Evolutionary conservation across 805 yeast species (phyloP), one percentile per base, ranked within the genome.

Genomic region (Spathaspora girioi): DNA sequence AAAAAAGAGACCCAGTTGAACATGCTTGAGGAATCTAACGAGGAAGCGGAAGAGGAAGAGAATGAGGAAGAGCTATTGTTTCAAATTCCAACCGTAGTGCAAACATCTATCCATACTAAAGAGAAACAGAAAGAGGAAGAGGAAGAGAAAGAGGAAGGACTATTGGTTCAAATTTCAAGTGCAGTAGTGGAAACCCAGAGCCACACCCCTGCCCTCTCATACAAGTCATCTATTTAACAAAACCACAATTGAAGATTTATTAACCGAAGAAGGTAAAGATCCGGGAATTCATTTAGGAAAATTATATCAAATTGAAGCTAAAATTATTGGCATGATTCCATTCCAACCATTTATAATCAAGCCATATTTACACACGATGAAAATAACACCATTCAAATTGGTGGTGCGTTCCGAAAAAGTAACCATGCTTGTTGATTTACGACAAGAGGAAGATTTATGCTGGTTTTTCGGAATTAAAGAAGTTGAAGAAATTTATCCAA

Each of bases 361-460:
- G 45, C 73, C 71, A 2, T 66, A 52, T 38, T 56, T 57, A 9
- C 55, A 71, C 26, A 66, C 73, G 2, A 43, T 68, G 26, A 68
- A 68, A 41, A 51, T 64, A 1, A 56, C 65, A 1, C 53, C 52
- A 18, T 63, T 69, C 47, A 62, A 61, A 40, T 46, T 70, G 1
- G 47, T 55, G 8, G 49, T 69, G 9, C 35, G 51, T 8, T 31
- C 20, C 3, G 17, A 15, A 14, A 7, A 10, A 19, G 18, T 43
- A 3, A 44, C 40, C 29, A 11, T 65, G 8, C 45, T 45, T 19
- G 46, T 65, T 5, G 71, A 69, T 48, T 62, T 66, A 38, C 50
- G 53, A 12, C 56, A 58, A 3, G 60, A 56, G 9, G 26, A 46
- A 17, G 72, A 69, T 45, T 55, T 69, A 5, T 64, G 70, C 43